Evolutionary conservation across 2,329 filamentous ascomycete species (phyloP), one percentile per base, ranked within the genome.

Genomic region (Drechslera avenae): DNA sequence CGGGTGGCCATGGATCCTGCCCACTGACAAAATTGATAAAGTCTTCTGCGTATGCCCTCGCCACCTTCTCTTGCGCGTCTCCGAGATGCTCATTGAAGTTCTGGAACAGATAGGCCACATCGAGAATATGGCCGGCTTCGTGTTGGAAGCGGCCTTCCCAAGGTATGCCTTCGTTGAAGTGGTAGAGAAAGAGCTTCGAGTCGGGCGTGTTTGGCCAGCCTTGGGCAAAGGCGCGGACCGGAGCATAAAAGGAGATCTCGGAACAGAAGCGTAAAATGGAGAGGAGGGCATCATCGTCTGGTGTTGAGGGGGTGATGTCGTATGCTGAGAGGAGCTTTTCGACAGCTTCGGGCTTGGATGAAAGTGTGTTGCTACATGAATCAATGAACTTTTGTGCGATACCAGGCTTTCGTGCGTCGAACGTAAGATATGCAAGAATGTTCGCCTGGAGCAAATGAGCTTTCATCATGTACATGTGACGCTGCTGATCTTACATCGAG

Each of bases 171-270:
- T 69, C 64, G 28, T 71, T 70, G 52, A 73, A 69, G 46, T 71
- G 65, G 40, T 72, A 72, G 3, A 71, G 56, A 48, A 66, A 73
- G 40, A 66, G 57, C 35, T 68, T 71, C 19, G 56, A 57, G 3
- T 62, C 52, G 16, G 56, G 40, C 0, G 67, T 65, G 13, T 62
- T 45, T 5, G 69, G 66, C 68, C 68, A 73, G 21, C 64, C 68
- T 39, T 69, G 55, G 2, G 77, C 78, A 21, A 78, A 75, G 13
- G 73, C 67, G 13, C 75, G 54, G 0, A 73, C 73, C 0, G 79
- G 72, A 1, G 76, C 75, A 45, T 76, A 76, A 63, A 79, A 82
- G 6, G 64, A 64, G 28, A 81, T 73, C 46, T 82, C 80, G 16
- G 73, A 75, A 12, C 68, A 66, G 43, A 80, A 78, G 10, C 75